Percentiles rank a stretch among this genome's conserved stretches.
Conservation (phyloP, 2,329 filamentous ascomycete genomes). For the Alternaria novae-zelandiae region DNA sequence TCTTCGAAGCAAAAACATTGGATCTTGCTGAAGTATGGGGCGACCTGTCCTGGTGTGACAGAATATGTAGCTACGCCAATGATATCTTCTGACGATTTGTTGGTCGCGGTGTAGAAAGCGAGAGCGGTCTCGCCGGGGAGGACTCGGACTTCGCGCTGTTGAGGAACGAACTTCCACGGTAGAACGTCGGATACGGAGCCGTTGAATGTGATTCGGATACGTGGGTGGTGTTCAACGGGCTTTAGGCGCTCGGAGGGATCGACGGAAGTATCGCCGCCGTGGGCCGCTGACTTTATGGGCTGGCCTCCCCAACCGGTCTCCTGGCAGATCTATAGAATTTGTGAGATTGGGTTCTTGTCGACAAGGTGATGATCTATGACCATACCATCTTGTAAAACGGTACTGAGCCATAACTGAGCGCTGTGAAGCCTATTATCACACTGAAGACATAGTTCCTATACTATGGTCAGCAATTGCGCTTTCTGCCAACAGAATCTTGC, state of each 20-base stretch:
- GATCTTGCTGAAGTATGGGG: conserved; percentile 98
- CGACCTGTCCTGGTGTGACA: conserved; percentile 93
- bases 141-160: conserved; percentile 95
- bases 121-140: conserved; percentile 95
- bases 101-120: conserved; percentile 97
- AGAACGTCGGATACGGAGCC: conserved; percentile 93
- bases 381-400: conserved; percentile 85
- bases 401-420: conserved; percentile 81
- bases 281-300: conserved; percentile 80
- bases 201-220: conserved; percentile 94
- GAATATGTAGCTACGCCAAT: conserved; percentile 98
- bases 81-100: conserved; percentile 87
- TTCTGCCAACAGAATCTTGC: neutral
- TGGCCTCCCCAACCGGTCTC: conserved; percentile 92
- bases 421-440: conserved; percentile 79
- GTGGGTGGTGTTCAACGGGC: conserved; percentile 79
- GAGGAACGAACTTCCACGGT: conserved; percentile 96
- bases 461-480: conserved; percentile 4
- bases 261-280: conserved; percentile 60
- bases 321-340: conserved; percentile 70
- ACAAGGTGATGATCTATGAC: neutral
- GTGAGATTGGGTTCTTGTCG: conserved; percentile 5
- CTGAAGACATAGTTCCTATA: conserved; percentile 75
- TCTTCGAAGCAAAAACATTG: conserved; percentile 99
- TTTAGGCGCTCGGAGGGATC: conserved; percentile 79